A percentile compares a stretch with the other conserved stretches of the same genome.
Conservation (phyloP, 345 rosid species). For the Schrenkiella parvula region DNA sequence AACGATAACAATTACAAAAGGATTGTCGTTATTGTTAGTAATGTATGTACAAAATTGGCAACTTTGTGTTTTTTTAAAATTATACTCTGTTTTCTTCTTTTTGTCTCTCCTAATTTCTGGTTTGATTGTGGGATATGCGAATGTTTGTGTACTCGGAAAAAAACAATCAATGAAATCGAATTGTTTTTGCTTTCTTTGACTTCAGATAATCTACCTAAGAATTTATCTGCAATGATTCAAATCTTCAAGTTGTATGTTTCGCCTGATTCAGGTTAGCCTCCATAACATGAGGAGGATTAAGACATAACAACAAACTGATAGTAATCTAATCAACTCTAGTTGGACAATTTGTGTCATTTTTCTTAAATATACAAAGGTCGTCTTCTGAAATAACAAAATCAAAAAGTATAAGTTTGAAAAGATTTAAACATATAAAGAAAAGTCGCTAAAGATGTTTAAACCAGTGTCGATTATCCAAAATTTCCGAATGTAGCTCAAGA, state of each 20-base stretch:
- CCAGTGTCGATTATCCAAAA: constrained; percentile 1
- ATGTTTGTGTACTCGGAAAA: constrained; percentile 2
- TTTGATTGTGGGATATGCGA: constrained; percentile 11
- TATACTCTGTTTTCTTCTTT: neutral
- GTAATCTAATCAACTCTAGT: neutral
- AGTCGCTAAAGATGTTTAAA: neutral
- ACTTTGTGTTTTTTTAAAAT: neutral
- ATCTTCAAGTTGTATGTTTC: neutral
- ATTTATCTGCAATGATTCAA: neutral
- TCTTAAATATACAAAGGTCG: neutral
- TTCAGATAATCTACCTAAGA: neutral
- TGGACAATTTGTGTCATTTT: neutral
- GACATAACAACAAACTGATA: neutral
- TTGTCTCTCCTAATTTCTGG: neutral
- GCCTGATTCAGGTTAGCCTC: neutral
- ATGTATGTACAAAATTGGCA: constrained; percentile 21
- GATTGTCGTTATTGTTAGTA: constrained; percentile 13
- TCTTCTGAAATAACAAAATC: neutral
- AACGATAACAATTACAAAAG: neutral
- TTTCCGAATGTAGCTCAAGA: neutral
- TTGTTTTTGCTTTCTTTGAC: constrained; percentile 18
- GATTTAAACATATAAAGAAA: neutral
- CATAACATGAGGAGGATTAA: neutral
- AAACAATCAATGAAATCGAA: constrained; percentile 28
- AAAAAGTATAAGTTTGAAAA: neutral